Percentiles rank a stretch among this genome's conserved stretches.
Conservation (phyloP, 306 rosid genomes). For the Castanospermum australe region DNA sequence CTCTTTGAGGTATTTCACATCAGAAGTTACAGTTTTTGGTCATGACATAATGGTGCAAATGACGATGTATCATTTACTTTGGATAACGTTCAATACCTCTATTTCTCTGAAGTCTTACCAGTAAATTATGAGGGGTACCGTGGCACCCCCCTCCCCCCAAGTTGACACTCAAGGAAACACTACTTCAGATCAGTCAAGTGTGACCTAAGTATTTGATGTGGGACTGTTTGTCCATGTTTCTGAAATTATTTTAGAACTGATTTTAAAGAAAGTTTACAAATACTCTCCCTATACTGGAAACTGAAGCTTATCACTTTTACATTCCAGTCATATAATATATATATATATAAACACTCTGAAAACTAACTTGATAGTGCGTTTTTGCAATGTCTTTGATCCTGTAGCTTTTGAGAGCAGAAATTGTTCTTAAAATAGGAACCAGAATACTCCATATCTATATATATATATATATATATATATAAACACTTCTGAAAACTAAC, state of each 20-base stretch:
- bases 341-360: neutral
- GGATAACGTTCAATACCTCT: neutral
- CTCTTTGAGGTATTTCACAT: constrained; percentile 72
- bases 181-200: neutral
- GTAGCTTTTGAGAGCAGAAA: neutral
- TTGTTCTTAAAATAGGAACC: constrained; percentile 9
- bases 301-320: neutral
- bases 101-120: neutral
- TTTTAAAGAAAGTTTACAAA: neutral
- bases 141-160: too few relatives aligned
- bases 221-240: neutral
- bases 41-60: neutral
- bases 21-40: neutral
- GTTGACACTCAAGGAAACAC: too few relatives aligned
- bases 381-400: neutral
- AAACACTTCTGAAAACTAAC: neutral
- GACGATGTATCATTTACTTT: neutral
- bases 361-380: neutral
- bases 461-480: too few relatives aligned
- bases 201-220: neutral
- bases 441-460: neutral
- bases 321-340: too few relatives aligned
- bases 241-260: neutral
- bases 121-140: neutral
- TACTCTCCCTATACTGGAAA: neutral